Percentiles rank a stretch among this genome's conserved stretches.
Conservation (phyloP, 345 rosid genomes). For the Turritis glabra region DNA sequence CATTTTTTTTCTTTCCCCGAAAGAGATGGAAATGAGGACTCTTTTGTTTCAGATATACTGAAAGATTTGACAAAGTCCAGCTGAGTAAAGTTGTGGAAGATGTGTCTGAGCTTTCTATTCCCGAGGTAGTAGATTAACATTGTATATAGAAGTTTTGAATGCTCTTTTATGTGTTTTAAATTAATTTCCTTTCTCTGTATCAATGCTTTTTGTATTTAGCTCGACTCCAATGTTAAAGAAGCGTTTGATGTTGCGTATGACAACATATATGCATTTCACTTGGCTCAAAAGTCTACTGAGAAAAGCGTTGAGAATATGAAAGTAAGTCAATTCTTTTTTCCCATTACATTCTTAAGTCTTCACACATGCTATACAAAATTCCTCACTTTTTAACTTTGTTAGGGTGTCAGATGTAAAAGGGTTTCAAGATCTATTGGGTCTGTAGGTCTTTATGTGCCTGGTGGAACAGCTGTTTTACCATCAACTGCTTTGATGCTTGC, state of each 20-base stretch:
- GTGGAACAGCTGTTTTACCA: slow-evolving; percentile 93
- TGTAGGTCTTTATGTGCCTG: slow-evolving; percentile 94
- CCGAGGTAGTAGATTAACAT: slow-evolving; percentile 51
- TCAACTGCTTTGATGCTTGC: slow-evolving; percentile 96
- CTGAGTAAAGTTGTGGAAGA: slow-evolving; percentile 56
- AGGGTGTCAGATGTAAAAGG: slow-evolving; percentile 93
- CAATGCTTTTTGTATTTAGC: slow-evolving; percentile 43
- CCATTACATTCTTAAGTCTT: slow-evolving; percentile 19
- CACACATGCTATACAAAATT: not conserved
- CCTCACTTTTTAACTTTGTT: slow-evolving; percentile 8
- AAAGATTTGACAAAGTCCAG: slow-evolving; percentile 76
- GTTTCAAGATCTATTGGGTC: slow-evolving; percentile 86
- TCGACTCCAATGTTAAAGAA: slow-evolving; percentile 57
- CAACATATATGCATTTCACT: slow-evolving; percentile 85
- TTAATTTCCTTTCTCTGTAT: slow-evolving; percentile 5
- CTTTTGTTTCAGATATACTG: slow-evolving; percentile 59
- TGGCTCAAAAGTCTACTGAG: slow-evolving; percentile 73
- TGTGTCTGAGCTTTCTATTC: slow-evolving; percentile 66
- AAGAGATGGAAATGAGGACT: not conserved
- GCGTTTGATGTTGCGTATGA: slow-evolving; percentile 92
- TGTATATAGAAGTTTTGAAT: not conserved
- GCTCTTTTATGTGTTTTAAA: not conserved
- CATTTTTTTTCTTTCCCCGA: not conserved
- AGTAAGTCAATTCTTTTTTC: slow-evolving; percentile 46
- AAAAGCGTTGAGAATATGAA: slow-evolving; percentile 73